phyloP scores from a whole-genome alignment of 495 filamentous ascomycete species.

The Achaetomiella virescens region DNA sequence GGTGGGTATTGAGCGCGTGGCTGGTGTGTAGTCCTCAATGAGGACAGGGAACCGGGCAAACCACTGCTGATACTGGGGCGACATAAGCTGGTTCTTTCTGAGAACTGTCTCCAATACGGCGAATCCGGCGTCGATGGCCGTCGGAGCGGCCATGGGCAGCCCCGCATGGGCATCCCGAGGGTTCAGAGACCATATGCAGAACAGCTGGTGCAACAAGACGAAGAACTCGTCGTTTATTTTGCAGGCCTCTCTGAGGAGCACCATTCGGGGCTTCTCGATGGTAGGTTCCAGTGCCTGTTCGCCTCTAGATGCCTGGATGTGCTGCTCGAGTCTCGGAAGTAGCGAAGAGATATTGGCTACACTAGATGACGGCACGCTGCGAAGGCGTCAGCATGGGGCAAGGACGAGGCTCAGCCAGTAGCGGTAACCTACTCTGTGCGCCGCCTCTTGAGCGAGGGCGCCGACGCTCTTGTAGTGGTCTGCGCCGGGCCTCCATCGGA shows the following conservation, averaged over 20 bases:
- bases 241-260: conserved; percentile 54
- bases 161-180: conserved; percentile 3
- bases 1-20: conserved; percentile 5
- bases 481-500: not conserved
- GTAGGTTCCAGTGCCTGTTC: not conserved
- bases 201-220: conserved; percentile 62
- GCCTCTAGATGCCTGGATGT: conserved; percentile 20
- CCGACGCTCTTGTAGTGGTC: not conserved
- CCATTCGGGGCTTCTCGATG: conserved; percentile 48
- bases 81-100: conserved; percentile 35
- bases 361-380: not conserved
- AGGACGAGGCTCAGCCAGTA: not conserved
- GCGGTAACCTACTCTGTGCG: conserved; percentile 19
- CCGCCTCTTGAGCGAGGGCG: conserved; percentile 14
- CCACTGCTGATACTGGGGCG: conserved; percentile 39
- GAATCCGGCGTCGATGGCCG: conserved; percentile 32
- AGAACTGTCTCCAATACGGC: conserved; percentile 32
- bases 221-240: conserved; percentile 53
- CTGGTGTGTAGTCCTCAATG: conserved; percentile 23
- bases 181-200: conserved; percentile 44
- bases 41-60: conserved; percentile 48
- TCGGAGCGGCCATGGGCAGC: not conserved
- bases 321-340: conserved; percentile 16
- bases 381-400: not conserved
- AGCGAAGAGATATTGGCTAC: conserved; percentile 6